Base-by-base conservation (phyloP, 2,329 filamentous ascomycete species). In the Seiridium cupressi region DNA sequence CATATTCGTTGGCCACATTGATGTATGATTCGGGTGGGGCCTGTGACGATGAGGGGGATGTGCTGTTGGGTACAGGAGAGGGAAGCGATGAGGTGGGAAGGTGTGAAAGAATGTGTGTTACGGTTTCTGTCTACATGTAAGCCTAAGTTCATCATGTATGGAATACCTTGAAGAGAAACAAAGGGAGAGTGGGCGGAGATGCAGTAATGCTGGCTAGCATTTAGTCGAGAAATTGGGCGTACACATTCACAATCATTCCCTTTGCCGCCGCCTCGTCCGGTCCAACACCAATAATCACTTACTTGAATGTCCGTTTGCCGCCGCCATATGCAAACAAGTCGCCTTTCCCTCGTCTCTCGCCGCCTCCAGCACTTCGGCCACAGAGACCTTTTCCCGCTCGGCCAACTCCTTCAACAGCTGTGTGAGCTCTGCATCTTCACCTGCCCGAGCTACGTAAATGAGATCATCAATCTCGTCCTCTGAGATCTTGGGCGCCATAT, bases 381-480 rank as follows among this genome's bases (percentile, higher is more conserved):
- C 73, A 0, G 84, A 74, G 55, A 80, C 81, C 60, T 78, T 81
- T 72, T 92, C 86, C 60, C 88, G 83, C 65, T 83, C 76, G 36
- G 86, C 81, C 26, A 96, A 76, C 34, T 81, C 78, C 10, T 82
- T 76, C 56, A 96, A 80, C 7, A 79, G 72, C 40, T 79, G 75
- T 1, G 83, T 78, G 53, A 98, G 80, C 34, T 94, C 90, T 18
- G 81, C 77, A 60, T 87, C 79, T 64, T 97, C 93, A 64, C 92
- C 92, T 0, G 85, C 83, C 44, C 94, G 91, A 2, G 93, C 85
- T 66, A 92, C 87, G 79, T 97, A 97, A 66, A 98, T 85, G 65
- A 98, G 84, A 76, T 98, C 94, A 73, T 97, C 93, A 69, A 96
- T 89, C 74, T 93, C 86, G 57, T 97, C 93, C 72, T 90, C 88